Conservation (phyloP, 495 filamentous ascomycete species). For the Xylaria grammica region DNA sequence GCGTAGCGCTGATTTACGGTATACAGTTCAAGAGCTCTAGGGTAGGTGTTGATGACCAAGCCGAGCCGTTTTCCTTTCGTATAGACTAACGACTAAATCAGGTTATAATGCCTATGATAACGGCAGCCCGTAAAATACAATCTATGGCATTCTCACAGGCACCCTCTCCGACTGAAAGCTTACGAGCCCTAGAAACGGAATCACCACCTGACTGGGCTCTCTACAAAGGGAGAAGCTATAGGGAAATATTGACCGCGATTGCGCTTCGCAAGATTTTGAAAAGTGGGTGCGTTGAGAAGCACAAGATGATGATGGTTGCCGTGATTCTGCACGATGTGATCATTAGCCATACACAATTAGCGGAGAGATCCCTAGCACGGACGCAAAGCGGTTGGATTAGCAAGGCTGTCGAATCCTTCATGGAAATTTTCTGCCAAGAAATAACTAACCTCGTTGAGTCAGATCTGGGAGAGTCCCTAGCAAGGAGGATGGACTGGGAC, state of each 20-base stretch:
- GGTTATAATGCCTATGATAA: constrained; percentile 24
- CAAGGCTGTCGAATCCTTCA: background rate
- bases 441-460: background rate
- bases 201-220: background rate
- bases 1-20: constrained; percentile 35
- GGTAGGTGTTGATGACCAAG: constrained; percentile 19
- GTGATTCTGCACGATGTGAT: constrained; percentile 13
- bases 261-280: constrained; percentile 11
- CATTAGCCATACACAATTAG: constrained; percentile 10
- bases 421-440: constrained; percentile 11
- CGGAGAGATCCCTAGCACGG: background rate
- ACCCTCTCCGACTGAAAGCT: background rate
- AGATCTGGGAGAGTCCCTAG: constrained; percentile 6
- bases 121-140: background rate
- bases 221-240: constrained; percentile 13
- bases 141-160: background rate
- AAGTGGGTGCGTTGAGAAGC: background rate
- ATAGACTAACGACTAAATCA: constrained; percentile 4
- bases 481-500: constrained; percentile 46
- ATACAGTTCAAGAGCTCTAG: constrained; percentile 40
- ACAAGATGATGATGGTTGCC: background rate
- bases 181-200: background rate
- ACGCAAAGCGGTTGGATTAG: background rate
- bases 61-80: background rate
- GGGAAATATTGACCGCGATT: constrained; percentile 9